A percentile compares a stretch with the other conserved stretches of the same genome.
phyloP scores from a whole-genome alignment of 2,329 filamentous ascomycete genomes.

The Diatrype stigma region DNA sequence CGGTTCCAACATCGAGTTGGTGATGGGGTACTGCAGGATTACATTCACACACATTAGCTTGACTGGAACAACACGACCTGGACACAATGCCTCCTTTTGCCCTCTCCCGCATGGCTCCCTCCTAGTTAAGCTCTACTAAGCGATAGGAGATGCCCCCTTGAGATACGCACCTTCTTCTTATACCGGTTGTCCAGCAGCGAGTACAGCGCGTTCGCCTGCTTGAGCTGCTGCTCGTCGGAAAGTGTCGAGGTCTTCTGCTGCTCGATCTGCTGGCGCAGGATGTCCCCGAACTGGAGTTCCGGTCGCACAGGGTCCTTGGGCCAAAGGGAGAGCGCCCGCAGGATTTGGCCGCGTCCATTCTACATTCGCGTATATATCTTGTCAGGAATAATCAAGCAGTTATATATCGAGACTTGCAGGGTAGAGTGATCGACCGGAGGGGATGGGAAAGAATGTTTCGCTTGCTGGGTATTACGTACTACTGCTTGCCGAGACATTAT shows the following conservation, averaged over 20 bases:
- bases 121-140: not conserved
- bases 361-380: too few species aligned
- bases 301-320: conserved; percentile 61
- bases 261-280: conserved; percentile 44
- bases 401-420: not conserved
- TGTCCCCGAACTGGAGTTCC: conserved; percentile 57
- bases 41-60: not conserved
- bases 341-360: conserved; percentile 44
- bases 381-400: not conserved
- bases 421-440: not conserved
- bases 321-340: conserved; percentile 53
- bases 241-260: conserved; percentile 23
- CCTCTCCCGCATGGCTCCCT: not conserved
- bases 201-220: conserved; percentile 56
- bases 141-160: not conserved
- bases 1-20: conserved; percentile 50
- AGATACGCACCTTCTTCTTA: conserved; percentile 43
- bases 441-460: not conserved
- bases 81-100: not conserved
- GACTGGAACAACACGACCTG: not conserved
- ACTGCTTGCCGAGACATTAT: conserved; percentile 21
- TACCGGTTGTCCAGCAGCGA: conserved; percentile 58
- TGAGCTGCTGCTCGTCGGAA: conserved; percentile 45
- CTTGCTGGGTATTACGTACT: conserved; percentile 14
- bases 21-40: conserved; percentile 39